A percentile compares a stretch with the other conserved stretches of the same genome.
These are phyloP conservation scores for Scheffersomyces coipomensis DNA, from an alignment of 805 yeast genomes.

Conservation along the genomic window DNA sequence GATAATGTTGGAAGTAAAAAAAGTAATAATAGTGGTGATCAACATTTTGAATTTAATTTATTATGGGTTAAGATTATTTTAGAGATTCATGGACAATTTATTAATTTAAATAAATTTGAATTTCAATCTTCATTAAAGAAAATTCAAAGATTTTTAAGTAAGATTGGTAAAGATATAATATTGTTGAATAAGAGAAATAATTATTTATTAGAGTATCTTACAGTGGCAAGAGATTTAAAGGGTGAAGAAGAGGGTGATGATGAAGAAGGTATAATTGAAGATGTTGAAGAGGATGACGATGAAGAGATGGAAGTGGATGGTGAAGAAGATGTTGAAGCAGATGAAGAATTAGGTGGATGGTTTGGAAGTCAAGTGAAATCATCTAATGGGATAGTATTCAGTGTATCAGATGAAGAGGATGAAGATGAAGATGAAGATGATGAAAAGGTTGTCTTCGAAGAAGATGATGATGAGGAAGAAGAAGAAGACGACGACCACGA, in stretches of 20 bases:
- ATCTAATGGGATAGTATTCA: constrained; percentile 11
- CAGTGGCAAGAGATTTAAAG: constrained; percentile 19
- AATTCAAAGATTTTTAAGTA: constrained; percentile 70
- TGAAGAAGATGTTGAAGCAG: constrained; percentile 29
- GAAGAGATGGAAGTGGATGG: constrained; percentile 26
- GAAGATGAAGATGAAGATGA: constrained; percentile 7
- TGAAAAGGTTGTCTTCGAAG: constrained; percentile 7
- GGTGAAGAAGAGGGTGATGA: constrained; percentile 15
- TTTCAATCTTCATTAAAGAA: constrained; percentile 66
- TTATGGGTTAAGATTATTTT: constrained; percentile 76
- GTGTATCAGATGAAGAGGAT: constrained; percentile 6
- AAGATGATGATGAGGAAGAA: constrained; percentile 6
- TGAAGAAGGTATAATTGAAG: constrained; percentile 16
- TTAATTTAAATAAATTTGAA: constrained; percentile 58
- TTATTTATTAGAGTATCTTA: constrained; percentile 53
- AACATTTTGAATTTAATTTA: constrained; percentile 80
- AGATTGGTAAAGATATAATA: constrained; percentile 74
- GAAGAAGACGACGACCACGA: too few species aligned
- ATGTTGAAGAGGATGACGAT: constrained; percentile 29
- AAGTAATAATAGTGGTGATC: too few species aligned
- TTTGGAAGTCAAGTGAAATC: constrained; percentile 16
- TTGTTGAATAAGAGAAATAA: constrained; percentile 51
- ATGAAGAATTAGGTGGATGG: constrained; percentile 32
- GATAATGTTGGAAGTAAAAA: too few species aligned
- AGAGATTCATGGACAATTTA: constrained; percentile 73